Conservation (phyloP, 371 early-diverging fungal species). For the Apophysomyces ossiformis region DNA sequence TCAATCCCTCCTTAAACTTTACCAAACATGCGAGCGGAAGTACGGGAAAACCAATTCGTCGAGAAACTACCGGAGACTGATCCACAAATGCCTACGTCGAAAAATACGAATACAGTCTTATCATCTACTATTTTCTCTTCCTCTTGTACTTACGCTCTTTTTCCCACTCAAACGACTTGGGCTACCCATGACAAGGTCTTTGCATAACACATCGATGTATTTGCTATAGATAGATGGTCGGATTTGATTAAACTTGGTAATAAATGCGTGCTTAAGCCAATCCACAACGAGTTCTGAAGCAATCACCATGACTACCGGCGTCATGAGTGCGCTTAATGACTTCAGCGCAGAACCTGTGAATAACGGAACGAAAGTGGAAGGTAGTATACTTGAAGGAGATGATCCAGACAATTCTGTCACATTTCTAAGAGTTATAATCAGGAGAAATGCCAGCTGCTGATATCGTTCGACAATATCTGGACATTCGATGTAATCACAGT, state of each 20-base stretch:
- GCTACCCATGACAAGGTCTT: slow-evolving; percentile 81
- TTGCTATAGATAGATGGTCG: slow-evolving; percentile 85
- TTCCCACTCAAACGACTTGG: slow-evolving; percentile 51
- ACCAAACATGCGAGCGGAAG: slow-evolving; percentile 90
- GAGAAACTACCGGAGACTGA: slow-evolving; percentile 86
- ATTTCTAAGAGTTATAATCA: slow-evolving; percentile 89
- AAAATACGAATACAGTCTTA: neutral
- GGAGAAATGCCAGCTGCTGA: slow-evolving; percentile 84
- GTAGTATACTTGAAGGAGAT: slow-evolving; percentile 64
- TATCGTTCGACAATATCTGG: slow-evolving; percentile 95
- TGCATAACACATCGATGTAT: slow-evolving; percentile 86
- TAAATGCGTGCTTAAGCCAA: slow-evolving; percentile 98
- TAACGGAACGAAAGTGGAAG: slow-evolving; percentile 65
- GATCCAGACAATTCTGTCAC: slow-evolving; percentile 86
- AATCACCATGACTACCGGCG: slow-evolving; percentile 85
- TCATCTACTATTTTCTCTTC: neutral
- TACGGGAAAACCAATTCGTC: slow-evolving; percentile 90
- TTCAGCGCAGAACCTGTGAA: slow-evolving; percentile 61
- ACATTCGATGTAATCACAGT: neutral
- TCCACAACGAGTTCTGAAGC: slow-evolving; percentile 93
- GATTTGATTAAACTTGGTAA: slow-evolving; percentile 96
- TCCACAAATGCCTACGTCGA: slow-evolving; percentile 63
- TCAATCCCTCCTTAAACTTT: slow-evolving; percentile 17
- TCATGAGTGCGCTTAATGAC: slow-evolving; percentile 66
- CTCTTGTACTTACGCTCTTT: slow-evolving; percentile 19